Evolutionary conservation across 805 yeast genomes (phyloP).

Genomic region (Nakazawaea peltata): DNA sequence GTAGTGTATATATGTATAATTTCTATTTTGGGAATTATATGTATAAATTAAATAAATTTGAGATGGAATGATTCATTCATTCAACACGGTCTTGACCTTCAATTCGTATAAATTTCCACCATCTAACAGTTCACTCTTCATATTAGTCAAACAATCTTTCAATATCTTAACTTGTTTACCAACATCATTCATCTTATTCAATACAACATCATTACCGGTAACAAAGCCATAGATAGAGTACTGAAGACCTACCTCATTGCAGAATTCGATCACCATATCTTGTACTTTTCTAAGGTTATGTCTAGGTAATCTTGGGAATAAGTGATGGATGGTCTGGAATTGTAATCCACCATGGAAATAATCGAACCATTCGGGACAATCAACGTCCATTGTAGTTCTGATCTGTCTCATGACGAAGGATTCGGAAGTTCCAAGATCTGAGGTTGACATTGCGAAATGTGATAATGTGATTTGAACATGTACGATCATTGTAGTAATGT

Average conservation of each 20-base stretch:
- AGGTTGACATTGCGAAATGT: conserved; percentile 90
- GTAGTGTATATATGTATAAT: no score
- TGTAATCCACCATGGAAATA: conserved; percentile 89
- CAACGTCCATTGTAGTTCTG: conserved; percentile 92
- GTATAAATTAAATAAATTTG: no score
- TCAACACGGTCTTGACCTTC: conserved; percentile 15
- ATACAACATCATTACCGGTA: conserved; percentile 66
- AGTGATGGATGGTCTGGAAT: conserved; percentile 85
- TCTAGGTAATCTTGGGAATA: conserved; percentile 84
- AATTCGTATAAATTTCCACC: conserved; percentile 22
- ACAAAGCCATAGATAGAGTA: conserved; percentile 83
- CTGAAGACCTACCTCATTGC: conserved; percentile 66
- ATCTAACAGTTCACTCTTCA: conserved; percentile 42
- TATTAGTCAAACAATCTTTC: conserved; percentile 61
- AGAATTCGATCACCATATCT: conserved; percentile 62
- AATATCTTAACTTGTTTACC: conserved; percentile 74
- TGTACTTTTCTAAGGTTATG: conserved; percentile 79
- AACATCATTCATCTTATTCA: conserved; percentile 61
- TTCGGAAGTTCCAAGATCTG: conserved; percentile 76
- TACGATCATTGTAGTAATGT: conserved; percentile 80
- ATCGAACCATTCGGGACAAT: conserved; percentile 89
- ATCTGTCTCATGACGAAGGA: conserved; percentile 73
- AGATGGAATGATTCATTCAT: no score
- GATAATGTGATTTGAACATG: conserved; percentile 88
- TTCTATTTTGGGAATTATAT: no score